Evolutionary conservation across 768 basidiomycete genomes (phyloP), one percentile per base, ranked within the genome.

Genomic region (Boletus sp.): DNA sequence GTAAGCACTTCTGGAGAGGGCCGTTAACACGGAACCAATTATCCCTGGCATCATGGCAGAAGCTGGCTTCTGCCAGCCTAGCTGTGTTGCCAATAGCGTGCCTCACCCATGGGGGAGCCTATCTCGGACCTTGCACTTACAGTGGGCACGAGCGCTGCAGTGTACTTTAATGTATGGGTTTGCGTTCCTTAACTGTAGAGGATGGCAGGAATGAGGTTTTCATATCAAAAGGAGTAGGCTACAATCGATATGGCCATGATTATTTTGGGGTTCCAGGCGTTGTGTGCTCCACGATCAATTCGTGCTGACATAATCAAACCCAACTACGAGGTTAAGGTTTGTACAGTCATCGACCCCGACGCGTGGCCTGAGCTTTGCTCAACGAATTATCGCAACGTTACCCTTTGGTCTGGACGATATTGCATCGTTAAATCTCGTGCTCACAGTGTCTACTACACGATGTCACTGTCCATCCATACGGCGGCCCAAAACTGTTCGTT

Each of bases 401-500:
- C 5, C 8, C 7, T 32, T 39, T 37, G n/a, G 7, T 44, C 44
- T 20, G 5, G 17, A 47, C 48, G n/a, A 33, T 3, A 33, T 18
- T 15, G 29, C 29, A n/a, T 8, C 14, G n/a, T 30, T 29, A 41
- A 36, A n/a, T 30, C 4, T 30, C 17, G 18, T n/a, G 6, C 28
- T 44, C 9, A 7, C 3, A 40, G 24, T 18, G 20, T 20, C 7
- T 6, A 29, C 15, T 11, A 18, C 47, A 50, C 32, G 12, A 83
- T 83, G 80, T 70, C 78, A 29, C 51, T 70, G 52, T 59, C 83
- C 24, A 73, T 85, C 12, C 89, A 91, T 57, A 74, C 76, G 33
- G 90, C 89, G 2, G 86, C 87, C 8, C 84, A 86, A 67, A 90
- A 87, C 54, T 81, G 89, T 87, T 18, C 7, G 56, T 61, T 33